Evolutionary conservation across 2,329 filamentous ascomycete genomes (phyloP).

Genomic region (Neofusicoccum sp.): DNA sequence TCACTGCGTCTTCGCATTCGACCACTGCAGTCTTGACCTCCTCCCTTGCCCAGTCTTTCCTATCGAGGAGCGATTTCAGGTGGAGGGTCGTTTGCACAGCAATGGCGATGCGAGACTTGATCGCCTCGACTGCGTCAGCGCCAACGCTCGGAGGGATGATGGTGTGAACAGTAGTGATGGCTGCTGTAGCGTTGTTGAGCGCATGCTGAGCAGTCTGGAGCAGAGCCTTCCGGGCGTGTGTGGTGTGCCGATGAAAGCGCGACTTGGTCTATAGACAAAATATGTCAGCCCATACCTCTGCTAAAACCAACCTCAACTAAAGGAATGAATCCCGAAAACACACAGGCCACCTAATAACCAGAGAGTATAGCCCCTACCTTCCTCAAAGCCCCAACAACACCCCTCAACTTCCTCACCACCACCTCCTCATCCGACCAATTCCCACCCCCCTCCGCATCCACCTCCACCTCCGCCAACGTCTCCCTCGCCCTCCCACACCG

Average conservation of each 20-base stretch:
- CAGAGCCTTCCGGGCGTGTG: neutral
- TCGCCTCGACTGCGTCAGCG: neutral
- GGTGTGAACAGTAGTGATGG: neutral
- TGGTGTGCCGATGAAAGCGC: neutral
- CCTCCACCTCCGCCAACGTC: neutral
- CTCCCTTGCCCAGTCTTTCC: neutral
- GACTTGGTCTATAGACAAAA: neutral
- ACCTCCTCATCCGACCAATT: neutral
- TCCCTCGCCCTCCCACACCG: constrained; percentile 1
- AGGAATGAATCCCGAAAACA: no score
- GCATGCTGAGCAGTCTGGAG: neutral
- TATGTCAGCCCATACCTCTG: neutral
- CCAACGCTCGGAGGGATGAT: neutral
- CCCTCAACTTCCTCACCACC: neutral
- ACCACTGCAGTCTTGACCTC: neutral
- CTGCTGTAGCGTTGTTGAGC: neutral
- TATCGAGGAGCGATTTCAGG: neutral
- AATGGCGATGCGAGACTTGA: neutral
- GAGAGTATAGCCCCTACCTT: neutral
- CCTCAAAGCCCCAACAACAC: neutral
- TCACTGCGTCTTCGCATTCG: neutral
- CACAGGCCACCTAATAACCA: no score
- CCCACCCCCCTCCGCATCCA: neutral
- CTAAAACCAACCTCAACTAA: neutral
- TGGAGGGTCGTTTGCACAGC: neutral